Conservation (phyloP, 2,329 filamentous ascomycete species). For the Colletotrichum navitas region DNA sequence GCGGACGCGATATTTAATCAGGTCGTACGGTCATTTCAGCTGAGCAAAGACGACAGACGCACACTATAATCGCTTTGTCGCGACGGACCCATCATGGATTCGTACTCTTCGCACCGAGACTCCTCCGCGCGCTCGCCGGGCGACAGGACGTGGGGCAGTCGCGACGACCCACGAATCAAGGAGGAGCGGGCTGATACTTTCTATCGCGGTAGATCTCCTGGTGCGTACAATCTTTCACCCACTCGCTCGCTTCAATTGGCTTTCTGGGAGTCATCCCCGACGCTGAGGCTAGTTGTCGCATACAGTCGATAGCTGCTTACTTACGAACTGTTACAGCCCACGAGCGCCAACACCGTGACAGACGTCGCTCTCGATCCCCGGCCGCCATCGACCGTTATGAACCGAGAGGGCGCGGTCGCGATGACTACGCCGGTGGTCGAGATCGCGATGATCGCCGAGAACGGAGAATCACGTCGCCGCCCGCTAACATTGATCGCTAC, state of each 20-base stretch:
- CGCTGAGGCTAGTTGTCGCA: not conserved
- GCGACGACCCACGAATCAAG: slow-evolving; percentile 65
- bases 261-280: not conserved
- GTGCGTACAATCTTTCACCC: slow-evolving; percentile 61
- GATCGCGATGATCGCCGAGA: slow-evolving; percentile 67
- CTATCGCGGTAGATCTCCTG: slow-evolving; percentile 77
- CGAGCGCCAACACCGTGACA: slow-evolving; percentile 67
- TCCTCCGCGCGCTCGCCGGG: slow-evolving; percentile 64
- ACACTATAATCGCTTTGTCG: not conserved
- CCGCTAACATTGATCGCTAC: slow-evolving; percentile 86
- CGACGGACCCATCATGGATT: slow-evolving; percentile 60
- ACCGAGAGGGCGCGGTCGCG: slow-evolving; percentile 73
- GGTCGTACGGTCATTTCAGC: slow-evolving; percentile 32
- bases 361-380: slow-evolving; percentile 78
- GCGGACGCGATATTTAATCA: slow-evolving; percentile 44
- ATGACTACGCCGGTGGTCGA: slow-evolving; percentile 71
- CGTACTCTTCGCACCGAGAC: slow-evolving; percentile 67
- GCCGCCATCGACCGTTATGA: slow-evolving; percentile 81
- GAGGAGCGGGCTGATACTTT: slow-evolving; percentile 70
- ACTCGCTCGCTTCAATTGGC: not conserved
- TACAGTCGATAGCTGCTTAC: slow-evolving; percentile 24
- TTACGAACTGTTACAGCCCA: slow-evolving; percentile 56
- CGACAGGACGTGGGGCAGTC: slow-evolving; percentile 64
- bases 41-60: slow-evolving; percentile 14
- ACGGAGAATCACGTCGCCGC: slow-evolving; percentile 71